phyloP scores from a whole-genome alignment of 2,329 filamentous ascomycete genomes.

The Phyllosticta capitalensis region DNA sequence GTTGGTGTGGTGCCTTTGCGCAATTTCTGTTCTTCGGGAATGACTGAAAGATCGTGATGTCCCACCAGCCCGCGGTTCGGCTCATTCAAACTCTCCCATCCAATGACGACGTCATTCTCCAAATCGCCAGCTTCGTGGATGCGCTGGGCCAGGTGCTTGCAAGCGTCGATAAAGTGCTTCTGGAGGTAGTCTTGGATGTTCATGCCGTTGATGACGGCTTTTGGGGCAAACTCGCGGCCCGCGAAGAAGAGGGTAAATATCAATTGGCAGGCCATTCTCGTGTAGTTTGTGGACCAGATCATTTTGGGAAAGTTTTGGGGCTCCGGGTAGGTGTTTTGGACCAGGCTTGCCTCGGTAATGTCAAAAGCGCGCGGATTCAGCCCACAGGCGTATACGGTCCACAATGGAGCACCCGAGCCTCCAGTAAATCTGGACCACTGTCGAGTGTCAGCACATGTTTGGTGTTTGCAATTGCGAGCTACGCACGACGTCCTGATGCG shows the following conservation, averaged over 20 bases:
- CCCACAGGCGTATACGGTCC: slow-evolving; percentile 92
- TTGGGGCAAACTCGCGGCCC: slow-evolving; percentile 84
- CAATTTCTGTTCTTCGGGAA: slow-evolving; percentile 79
- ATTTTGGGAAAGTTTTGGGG: slow-evolving; percentile 89
- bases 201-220: slow-evolving; percentile 85
- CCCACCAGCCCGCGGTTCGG: slow-evolving; percentile 84
- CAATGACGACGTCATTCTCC: slow-evolving; percentile 77
- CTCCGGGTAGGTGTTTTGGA: slow-evolving; percentile 87
- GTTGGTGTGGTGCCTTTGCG: slow-evolving; percentile 92
- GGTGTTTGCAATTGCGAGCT: background rate
- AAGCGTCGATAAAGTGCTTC: slow-evolving; percentile 72
- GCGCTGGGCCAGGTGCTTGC: slow-evolving; percentile 67
- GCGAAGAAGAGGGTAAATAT: slow-evolving; percentile 94
- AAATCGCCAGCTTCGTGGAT: slow-evolving; percentile 87
- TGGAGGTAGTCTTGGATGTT: slow-evolving; percentile 97
- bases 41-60: slow-evolving; percentile 66
- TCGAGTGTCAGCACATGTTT: slow-evolving; percentile 15
- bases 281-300: slow-evolving; percentile 99
- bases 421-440: slow-evolving; percentile 92
- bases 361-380: slow-evolving; percentile 79
- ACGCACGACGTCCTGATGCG: slow-evolving; percentile 90
- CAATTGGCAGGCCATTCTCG: slow-evolving; percentile 72
- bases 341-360: slow-evolving; percentile 80
- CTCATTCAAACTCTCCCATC: slow-evolving; percentile 96
- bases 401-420: slow-evolving; percentile 91